Percentiles rank a stretch among this genome's conserved stretches.
These are phyloP conservation scores for Pyricularia sp. DNA, from an alignment of 2,329 filamentous ascomycete genomes.

Conservation along the genomic window DNA sequence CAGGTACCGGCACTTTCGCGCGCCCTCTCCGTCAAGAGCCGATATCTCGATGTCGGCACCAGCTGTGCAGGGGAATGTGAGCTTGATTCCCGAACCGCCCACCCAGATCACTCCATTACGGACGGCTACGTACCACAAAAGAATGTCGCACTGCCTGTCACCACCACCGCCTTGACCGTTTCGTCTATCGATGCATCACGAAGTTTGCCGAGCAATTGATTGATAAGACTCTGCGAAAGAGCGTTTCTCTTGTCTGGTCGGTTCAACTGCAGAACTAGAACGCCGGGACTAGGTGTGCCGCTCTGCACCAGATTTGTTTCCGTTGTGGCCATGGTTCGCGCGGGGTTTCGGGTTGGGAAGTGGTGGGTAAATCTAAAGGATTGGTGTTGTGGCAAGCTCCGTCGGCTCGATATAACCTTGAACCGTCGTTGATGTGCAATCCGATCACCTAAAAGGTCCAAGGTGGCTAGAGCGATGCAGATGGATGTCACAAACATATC, in stretches of 20 bases:
- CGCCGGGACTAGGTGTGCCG: slow-evolving; percentile 2
- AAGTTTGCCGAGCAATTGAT: neutral
- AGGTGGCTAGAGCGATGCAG: neutral
- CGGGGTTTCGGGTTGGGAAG: neutral
- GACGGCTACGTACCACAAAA: neutral
- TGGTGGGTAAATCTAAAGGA: neutral
- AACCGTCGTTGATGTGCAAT: neutral
- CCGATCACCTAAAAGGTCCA: neutral
- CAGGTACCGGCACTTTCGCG: slow-evolving; percentile 16
- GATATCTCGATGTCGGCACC: slow-evolving; percentile 23
- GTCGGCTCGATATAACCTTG: neutral
- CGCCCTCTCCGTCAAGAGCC: slow-evolving; percentile 15
- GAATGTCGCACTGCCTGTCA: slow-evolving; percentile 1
- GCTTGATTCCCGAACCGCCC: neutral
- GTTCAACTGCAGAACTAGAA: slow-evolving; percentile 1
- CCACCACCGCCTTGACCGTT: slow-evolving; percentile 1
- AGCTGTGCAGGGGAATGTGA: slow-evolving; percentile 9
- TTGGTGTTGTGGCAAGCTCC: neutral
- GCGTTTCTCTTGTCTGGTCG: slow-evolving; percentile 4
- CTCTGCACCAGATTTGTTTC: slow-evolving; percentile 1
- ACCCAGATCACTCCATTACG: neutral
- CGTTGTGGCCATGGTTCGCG: neutral
- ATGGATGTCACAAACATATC: neutral
- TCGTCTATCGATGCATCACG: neutral
- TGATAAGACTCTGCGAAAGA: slow-evolving; percentile 1